These are phyloP conservation scores for Caloboletus inedulis DNA, from an alignment of 1,284 basidiomycete species.

Conservation along the genomic window DNA sequence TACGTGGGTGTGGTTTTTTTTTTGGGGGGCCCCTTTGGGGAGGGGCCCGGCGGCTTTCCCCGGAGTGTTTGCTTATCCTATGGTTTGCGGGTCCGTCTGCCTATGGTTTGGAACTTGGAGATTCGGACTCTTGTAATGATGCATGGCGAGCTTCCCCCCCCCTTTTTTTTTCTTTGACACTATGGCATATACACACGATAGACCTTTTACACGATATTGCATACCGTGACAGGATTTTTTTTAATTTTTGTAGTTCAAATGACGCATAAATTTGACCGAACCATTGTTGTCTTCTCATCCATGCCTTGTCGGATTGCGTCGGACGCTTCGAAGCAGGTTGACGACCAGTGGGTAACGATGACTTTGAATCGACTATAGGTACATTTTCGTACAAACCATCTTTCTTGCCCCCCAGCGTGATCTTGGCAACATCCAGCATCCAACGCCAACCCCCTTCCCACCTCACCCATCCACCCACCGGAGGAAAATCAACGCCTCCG, in stretches of 20 bases:
- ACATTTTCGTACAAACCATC: background rate
- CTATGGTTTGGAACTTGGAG: background rate
- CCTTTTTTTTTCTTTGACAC: background rate
- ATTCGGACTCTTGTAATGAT: background rate
- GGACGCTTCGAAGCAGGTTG: background rate
- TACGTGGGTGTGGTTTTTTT: slow-evolving; percentile 18
- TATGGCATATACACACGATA: too few species aligned
- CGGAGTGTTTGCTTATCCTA: too few species aligned
- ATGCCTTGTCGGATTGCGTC: background rate
- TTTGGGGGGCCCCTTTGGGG: too few species aligned
- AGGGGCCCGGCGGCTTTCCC: too few species aligned
- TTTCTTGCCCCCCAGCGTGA: background rate
- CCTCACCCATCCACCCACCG: slow-evolving; percentile 1
- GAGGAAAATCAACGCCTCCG: background rate
- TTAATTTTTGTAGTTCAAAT: background rate
- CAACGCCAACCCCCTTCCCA: too few species aligned
- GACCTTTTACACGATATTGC: background rate
- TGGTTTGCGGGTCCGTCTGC: background rate
- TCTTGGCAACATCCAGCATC: background rate
- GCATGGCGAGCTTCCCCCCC: background rate
- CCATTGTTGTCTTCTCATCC: too few species aligned
- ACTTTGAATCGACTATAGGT: background rate
- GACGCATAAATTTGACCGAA: too few species aligned
- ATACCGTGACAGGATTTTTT: background rate
- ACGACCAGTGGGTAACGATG: too few species aligned